Conservation (phyloP, 2,329 filamentous ascomycete genomes). For the Aspergillus phoenicis region DNA sequence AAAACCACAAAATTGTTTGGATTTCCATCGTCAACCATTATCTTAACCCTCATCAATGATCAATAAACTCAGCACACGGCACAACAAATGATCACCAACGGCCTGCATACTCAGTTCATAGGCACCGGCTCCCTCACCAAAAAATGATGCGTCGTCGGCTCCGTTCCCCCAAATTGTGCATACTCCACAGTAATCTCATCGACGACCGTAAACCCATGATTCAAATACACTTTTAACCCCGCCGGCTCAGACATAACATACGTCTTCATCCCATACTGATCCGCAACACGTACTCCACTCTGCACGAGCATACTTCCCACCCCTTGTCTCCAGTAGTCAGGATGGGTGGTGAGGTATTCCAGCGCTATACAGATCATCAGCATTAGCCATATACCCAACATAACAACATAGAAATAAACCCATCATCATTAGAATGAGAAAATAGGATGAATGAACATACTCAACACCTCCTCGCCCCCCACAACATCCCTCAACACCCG, state of each 20-base stretch:
- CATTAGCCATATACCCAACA: too few species aligned
- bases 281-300: neutral
- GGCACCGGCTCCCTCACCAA: neutral
- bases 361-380: neutral
- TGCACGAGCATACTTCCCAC: neutral
- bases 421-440: too few species aligned
- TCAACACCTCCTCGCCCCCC: neutral
- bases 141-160: neutral
- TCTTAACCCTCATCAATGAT: too few species aligned
- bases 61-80: too few species aligned
- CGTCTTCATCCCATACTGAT: neutral
- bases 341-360: slow-evolving; percentile 4
- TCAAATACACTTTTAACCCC: slow-evolving; percentile 4
- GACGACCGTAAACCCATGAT: slow-evolving; percentile 5
- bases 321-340: neutral
- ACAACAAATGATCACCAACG: too few species aligned
- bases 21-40: too few species aligned
- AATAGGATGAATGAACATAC: neutral
- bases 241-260: slow-evolving; percentile 9
- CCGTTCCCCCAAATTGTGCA: neutral
- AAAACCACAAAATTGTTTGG: too few species aligned
- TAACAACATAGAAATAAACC: too few species aligned
- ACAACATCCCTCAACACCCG: neutral
- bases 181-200: slow-evolving; percentile 2
- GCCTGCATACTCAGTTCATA: too few species aligned